Evolutionary conservation across 1,139 yeast species (phyloP).

Genomic region (Pichia sorboxylosa): DNA sequence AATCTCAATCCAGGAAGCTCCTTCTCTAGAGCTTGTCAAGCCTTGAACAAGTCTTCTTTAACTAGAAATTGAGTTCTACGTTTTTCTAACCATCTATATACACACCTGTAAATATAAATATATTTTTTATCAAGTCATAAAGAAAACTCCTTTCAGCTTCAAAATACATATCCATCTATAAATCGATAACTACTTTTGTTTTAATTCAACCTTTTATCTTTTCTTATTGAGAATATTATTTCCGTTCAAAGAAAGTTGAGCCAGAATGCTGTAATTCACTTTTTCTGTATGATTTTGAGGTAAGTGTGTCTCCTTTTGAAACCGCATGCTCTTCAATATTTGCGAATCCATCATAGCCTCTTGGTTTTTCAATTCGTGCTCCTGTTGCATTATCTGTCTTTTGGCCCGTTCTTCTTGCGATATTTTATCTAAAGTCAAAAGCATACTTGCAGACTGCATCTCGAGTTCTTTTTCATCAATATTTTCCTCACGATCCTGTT

Average conservation of each 20-base stretch:
- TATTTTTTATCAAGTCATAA: neutral
- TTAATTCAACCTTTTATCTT: too few relatives aligned
- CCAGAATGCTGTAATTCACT: too few relatives aligned
- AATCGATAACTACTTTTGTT: too few relatives aligned
- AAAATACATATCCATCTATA: too few relatives aligned
- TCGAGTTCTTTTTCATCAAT: neutral
- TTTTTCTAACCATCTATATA: slow-evolving; percentile 2
- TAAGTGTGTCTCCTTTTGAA: too few relatives aligned
- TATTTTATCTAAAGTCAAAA: slow-evolving; percentile 9
- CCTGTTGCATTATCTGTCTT: slow-evolving; percentile 3
- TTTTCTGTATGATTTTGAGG: too few relatives aligned
- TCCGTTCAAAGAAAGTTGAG: too few relatives aligned
- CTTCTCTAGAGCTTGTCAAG: slow-evolving; percentile 28
- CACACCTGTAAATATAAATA: neutral
- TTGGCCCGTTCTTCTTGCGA: slow-evolving; percentile 8
- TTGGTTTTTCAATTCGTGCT: slow-evolving; percentile 2
- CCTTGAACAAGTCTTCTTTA: slow-evolving; percentile 14
- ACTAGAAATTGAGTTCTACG: neutral
- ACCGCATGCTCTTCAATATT: too few relatives aligned
- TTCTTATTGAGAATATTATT: too few relatives aligned
- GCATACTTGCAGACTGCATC: slow-evolving; percentile 4
- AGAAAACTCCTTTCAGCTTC: neutral
- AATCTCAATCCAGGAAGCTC: slow-evolving; percentile 45
- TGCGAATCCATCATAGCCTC: neutral
- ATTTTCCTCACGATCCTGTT: neutral